Percentiles rank a stretch among this genome's conserved stretches.
phyloP scores from a whole-genome alignment of 139 green algal species.

The Picochlorum sp. region DNA sequence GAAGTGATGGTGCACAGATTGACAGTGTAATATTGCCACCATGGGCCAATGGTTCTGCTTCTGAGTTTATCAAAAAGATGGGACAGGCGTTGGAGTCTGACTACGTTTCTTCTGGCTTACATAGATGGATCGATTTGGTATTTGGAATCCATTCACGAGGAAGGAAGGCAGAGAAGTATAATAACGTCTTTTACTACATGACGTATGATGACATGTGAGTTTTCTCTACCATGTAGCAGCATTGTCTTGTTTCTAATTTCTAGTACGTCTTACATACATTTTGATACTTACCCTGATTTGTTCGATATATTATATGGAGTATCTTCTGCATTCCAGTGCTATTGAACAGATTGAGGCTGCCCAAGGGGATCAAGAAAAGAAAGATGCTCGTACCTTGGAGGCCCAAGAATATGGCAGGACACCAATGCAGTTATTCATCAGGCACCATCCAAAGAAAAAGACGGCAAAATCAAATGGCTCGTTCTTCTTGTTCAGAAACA shows the following conservation, averaged over 20 bases:
- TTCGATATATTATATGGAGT: not conserved
- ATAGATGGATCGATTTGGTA: constrained; percentile 66
- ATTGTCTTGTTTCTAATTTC: not conserved
- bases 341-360: constrained; percentile 16
- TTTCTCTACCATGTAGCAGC: not conserved
- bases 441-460: constrained; percentile 18
- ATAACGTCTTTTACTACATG: constrained; percentile 70
- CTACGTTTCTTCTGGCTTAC: constrained; percentile 41
- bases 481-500: no score
- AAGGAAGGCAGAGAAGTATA: constrained; percentile 20
- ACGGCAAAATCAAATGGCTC: no score
- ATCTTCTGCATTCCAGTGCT: constrained; percentile 3
- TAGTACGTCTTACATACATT: constrained; percentile 1
- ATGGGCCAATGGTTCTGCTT: constrained; percentile 42
- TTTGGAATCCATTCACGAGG: constrained; percentile 45
- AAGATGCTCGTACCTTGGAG: constrained; percentile 33
- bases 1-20: constrained; percentile 15
- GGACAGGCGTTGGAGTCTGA: constrained; percentile 44
- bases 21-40: constrained; percentile 54
- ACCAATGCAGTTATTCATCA: constrained; percentile 25
- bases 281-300: not conserved
- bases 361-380: constrained; percentile 7
- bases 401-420: constrained; percentile 65
- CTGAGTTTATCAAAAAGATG: constrained; percentile 36
- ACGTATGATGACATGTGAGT: constrained; percentile 54